Conservation (phyloP, 1,139 yeast species). For the Nakaseomyces nivariensis region DNA sequence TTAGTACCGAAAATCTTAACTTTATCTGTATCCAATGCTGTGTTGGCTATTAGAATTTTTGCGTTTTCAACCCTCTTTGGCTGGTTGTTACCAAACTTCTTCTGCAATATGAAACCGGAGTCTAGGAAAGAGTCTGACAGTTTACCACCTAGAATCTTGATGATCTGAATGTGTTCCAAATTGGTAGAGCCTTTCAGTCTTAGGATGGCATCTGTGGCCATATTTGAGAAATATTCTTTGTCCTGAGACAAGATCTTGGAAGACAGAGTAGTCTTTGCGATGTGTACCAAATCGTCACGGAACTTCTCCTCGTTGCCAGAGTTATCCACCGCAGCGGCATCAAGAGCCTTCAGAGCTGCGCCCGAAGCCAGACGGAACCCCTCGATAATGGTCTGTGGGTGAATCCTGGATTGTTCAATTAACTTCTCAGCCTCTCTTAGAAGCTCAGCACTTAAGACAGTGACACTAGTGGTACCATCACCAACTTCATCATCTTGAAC, state of each 20-base stretch:
- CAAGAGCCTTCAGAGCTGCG: slow-evolving; percentile 76
- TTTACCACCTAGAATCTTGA: slow-evolving; percentile 89
- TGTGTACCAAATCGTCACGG: slow-evolving; percentile 67
- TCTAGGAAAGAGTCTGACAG: slow-evolving; percentile 86
- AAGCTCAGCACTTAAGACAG: slow-evolving; percentile 84
- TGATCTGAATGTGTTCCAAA: slow-evolving; percentile 85
- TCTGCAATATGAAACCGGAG: slow-evolving; percentile 88
- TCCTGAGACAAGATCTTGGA: slow-evolving; percentile 94
- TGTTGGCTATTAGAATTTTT: slow-evolving; percentile 82
- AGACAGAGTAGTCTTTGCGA: slow-evolving; percentile 88
- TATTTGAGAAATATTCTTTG: slow-evolving; percentile 73
- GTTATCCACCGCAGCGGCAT: slow-evolving; percentile 67
- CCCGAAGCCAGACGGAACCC: slow-evolving; percentile 85
- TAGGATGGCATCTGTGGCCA: slow-evolving; percentile 91
- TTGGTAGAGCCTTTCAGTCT: slow-evolving; percentile 92
- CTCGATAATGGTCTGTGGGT: slow-evolving; percentile 95
- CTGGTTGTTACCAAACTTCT: slow-evolving; percentile 88
- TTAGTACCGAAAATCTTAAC: slow-evolving; percentile 97
- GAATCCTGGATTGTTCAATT: slow-evolving; percentile 79
- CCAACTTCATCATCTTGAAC: slow-evolving; percentile 99
- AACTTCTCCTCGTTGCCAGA: slow-evolving; percentile 53
- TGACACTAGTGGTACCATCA: slow-evolving; percentile 98
- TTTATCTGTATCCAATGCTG: slow-evolving; percentile 95
- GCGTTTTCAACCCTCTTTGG: slow-evolving; percentile 80
- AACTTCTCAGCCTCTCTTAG: slow-evolving; percentile 91